phyloP scores from a whole-genome alignment of 2,329 filamentous ascomycete species.

The Periconia digitata region DNA sequence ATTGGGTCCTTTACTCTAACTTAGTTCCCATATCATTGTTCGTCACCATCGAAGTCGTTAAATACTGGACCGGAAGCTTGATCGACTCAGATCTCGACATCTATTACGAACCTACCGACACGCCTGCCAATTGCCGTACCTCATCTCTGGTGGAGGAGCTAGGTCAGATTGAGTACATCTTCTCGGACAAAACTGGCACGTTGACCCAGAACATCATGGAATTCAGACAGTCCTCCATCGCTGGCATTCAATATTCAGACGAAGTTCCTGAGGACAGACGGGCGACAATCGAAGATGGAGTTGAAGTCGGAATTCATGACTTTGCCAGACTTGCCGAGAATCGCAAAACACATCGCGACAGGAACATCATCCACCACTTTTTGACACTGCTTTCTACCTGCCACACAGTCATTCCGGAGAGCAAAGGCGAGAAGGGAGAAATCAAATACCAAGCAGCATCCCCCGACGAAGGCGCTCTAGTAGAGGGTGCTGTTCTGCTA shows the following conservation, averaged over 20 bases:
- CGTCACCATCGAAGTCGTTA: conserved; percentile 95
- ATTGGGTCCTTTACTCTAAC: conserved; percentile 97
- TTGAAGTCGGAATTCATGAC: conserved; percentile 79
- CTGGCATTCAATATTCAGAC: conserved; percentile 89
- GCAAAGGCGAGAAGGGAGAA: conserved; percentile 72
- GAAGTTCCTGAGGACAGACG: conserved; percentile 89
- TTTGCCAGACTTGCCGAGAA: conserved; percentile 77
- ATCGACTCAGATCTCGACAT: conserved; percentile 98
- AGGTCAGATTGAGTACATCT: conserved; percentile 98
- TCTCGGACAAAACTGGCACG: conserved; percentile 96
- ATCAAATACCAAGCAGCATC: conserved; percentile 99
- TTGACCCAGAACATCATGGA: conserved; percentile 99
- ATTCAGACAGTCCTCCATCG: conserved; percentile 93
- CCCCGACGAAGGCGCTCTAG: conserved; percentile 94
- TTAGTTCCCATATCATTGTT: conserved; percentile 97
- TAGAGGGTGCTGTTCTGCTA: conserved; percentile 81
- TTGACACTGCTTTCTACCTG: conserved; percentile 84
- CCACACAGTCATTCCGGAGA: conserved; percentile 95
- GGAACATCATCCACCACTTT: conserved; percentile 76
- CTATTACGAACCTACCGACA: conserved; percentile 94
- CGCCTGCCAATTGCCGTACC: conserved; percentile 91
- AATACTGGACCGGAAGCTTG: conserved; percentile 96
- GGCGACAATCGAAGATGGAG: conserved; percentile 74
- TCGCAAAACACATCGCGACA: conserved; percentile 61
- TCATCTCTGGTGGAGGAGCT: conserved; percentile 96